These are phyloP conservation scores for Calonectria henricotiae DNA, from an alignment of 2,329 filamentous ascomycete genomes.

Conservation along the genomic window DNA sequence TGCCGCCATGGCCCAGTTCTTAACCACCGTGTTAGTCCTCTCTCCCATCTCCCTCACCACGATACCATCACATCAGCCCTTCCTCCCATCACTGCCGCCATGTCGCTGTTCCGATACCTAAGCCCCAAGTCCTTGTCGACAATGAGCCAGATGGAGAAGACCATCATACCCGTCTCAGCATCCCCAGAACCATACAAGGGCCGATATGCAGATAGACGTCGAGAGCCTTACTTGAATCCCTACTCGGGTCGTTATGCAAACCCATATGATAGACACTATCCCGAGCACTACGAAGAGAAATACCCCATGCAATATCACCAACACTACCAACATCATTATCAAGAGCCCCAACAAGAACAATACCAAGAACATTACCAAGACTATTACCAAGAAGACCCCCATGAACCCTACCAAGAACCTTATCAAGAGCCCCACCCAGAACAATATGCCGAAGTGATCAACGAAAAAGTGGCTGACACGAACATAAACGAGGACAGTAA, in stretches of 20 bases:
- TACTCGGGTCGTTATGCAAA: not conserved
- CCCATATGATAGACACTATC: not conserved
- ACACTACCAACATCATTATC: not conserved
- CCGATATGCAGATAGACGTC: not conserved
- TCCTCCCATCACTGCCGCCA: constrained; percentile 35
- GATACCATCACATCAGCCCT: constrained; percentile 6
- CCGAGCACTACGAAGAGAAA: constrained; percentile 5
- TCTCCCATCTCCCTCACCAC: not conserved
- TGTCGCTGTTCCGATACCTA: constrained; percentile 55
- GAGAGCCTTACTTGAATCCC: not conserved
- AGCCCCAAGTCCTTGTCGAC: constrained; percentile 56
- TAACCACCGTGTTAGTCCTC: constrained; percentile 62
- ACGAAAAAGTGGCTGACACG: constrained; percentile 53
- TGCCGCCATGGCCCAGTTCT: constrained; percentile 61
- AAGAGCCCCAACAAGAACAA: not conserved
- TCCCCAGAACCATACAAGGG: constrained; percentile 37
- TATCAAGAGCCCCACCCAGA: not conserved
- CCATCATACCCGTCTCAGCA: constrained; percentile 54
- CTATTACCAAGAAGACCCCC: not conserved
- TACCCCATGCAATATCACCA: not conserved
- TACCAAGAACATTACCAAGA: not conserved
- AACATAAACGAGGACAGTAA: constrained; percentile 71
- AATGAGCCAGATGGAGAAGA: constrained; percentile 54
- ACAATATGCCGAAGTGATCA: constrained; percentile 6
- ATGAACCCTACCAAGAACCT: not conserved